A percentile compares a stretch with the other conserved stretches of the same genome.
These are phyloP conservation scores for Groenewaldozyma salmanticensis DNA, from an alignment of 805 yeast genomes.

Conservation along the genomic window DNA sequence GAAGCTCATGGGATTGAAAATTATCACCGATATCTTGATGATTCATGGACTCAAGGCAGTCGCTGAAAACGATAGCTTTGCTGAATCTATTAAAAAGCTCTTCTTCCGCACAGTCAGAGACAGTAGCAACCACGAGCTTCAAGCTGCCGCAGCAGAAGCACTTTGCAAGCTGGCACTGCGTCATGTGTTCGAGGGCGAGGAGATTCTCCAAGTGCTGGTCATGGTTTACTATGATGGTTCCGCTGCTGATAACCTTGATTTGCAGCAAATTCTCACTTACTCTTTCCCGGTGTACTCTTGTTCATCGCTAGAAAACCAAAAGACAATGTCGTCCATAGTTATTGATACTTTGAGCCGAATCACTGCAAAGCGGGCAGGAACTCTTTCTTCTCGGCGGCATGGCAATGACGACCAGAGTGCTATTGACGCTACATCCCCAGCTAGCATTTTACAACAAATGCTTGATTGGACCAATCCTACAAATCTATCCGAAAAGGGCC, in stretches of 20 bases:
- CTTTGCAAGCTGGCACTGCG: conserved; percentile 73
- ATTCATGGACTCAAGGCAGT: conserved; percentile 65
- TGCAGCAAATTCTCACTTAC: conserved; percentile 73
- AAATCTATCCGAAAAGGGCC: conserved; percentile 22
- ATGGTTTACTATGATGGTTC: conserved; percentile 67
- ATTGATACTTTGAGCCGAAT: too few species aligned
- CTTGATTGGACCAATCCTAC: conserved; percentile 78
- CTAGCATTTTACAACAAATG: conserved; percentile 56
- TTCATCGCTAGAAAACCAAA: conserved; percentile 65
- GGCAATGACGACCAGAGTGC: conserved; percentile 31
- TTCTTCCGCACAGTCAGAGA: conserved; percentile 32
- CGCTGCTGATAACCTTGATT: conserved; percentile 50
- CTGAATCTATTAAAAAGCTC: conserved; percentile 56
- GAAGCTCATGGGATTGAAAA: conserved; percentile 47
- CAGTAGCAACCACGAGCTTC: conserved; percentile 62
- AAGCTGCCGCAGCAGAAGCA: conserved; percentile 78
- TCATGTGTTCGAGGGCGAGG: conserved; percentile 62
- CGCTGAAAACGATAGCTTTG: conserved; percentile 55
- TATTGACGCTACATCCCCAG: conserved; percentile 29
- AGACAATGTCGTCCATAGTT: conserved; percentile 51
- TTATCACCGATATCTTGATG: conserved; percentile 68
- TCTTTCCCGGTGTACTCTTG: conserved; percentile 83
- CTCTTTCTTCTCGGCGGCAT: too few species aligned
- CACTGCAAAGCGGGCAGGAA: background rate
- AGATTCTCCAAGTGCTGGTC: conserved; percentile 49